These are phyloP conservation scores for Yarrowia sp. DNA, from an alignment of 805 yeast species.

Conservation along the genomic window DNA sequence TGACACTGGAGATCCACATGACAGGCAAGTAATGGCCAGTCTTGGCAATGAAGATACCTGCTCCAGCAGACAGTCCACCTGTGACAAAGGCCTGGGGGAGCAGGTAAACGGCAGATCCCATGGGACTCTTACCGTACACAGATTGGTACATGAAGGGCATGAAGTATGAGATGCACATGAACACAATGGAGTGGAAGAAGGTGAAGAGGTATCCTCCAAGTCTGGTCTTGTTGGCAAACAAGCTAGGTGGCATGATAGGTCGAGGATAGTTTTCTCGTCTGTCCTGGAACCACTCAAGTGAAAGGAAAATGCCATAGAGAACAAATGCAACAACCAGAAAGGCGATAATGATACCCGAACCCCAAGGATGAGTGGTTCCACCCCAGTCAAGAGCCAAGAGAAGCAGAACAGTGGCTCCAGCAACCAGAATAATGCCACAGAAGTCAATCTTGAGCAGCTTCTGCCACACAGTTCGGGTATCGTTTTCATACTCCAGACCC, in stretches of 20 bases:
- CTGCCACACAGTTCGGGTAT: conserved; percentile 50
- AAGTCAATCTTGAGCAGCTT: conserved; percentile 60
- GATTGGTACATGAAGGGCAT: conserved; percentile 59
- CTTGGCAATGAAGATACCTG: conserved; percentile 57
- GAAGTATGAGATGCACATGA: conserved; percentile 57
- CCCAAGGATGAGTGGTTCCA: conserved; percentile 59
- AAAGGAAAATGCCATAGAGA: conserved; percentile 54
- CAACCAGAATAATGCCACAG: conserved; percentile 59
- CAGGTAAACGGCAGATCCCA: conserved; percentile 54
- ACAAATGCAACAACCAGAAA: conserved; percentile 55
- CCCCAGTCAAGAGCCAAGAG: conserved; percentile 64
- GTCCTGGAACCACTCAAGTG: conserved; percentile 54
- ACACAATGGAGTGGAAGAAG: conserved; percentile 59
- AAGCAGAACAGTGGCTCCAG: conserved; percentile 54
- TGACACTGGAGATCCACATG: conserved; percentile 46
- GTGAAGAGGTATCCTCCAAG: conserved; percentile 51
- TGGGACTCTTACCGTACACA: conserved; percentile 53
- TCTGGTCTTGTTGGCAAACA: conserved; percentile 47
- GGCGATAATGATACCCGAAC: conserved; percentile 58
- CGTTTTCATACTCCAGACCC: conserved; percentile 46
- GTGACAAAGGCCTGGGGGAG: conserved; percentile 57
- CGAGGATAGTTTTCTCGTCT: conserved; percentile 43
- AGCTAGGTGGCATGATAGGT: conserved; percentile 57
- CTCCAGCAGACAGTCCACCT: conserved; percentile 54
- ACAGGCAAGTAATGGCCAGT: conserved; percentile 56